A percentile compares a stretch with the other conserved stretches of the same genome.
These are phyloP conservation scores for Pharus latifolius DNA, from an alignment of 176 grass and related monocot genomes.

Conservation along the genomic window DNA sequence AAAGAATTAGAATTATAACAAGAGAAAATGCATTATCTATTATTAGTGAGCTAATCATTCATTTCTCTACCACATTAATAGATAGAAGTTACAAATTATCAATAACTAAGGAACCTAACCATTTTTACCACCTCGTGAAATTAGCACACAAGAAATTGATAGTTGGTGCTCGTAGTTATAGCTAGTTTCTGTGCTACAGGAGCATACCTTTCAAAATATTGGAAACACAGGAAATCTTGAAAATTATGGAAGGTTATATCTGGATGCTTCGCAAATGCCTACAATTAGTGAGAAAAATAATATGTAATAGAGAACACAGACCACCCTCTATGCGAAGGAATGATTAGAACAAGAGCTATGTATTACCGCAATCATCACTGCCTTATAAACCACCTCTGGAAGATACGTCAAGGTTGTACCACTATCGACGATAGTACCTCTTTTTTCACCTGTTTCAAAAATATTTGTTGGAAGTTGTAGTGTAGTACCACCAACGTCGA, in stretches of 20 bases:
- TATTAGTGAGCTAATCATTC: background rate
- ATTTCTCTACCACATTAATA: background rate
- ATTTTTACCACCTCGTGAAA: background rate
- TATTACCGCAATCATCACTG: conserved; percentile 60
- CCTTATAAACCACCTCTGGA: conserved; percentile 75
- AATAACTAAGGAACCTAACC: background rate
- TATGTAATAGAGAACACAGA: conserved; percentile 10
- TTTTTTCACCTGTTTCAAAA: conserved; percentile 67
- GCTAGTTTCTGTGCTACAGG: conserved; percentile 2
- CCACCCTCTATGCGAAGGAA: background rate
- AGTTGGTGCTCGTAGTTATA: background rate
- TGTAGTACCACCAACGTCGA: conserved; percentile 67
- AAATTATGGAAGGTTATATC: conserved; percentile 57
- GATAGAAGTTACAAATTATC: conserved; percentile 2
- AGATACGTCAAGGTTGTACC: conserved; percentile 96
- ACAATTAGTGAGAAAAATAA: conserved; percentile 17
- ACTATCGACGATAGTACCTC: conserved; percentile 88
- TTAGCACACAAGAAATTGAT: background rate
- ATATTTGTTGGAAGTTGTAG: conserved; percentile 65
- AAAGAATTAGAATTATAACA: conserved; percentile 16
- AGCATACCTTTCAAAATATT: conserved; percentile 62
- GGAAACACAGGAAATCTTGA: conserved; percentile 88
- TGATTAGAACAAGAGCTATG: background rate
- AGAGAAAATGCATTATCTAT: background rate
- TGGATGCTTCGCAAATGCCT: conserved; percentile 69